Percentiles rank a stretch among this genome's conserved stretches.
Evolutionary conservation across 2,329 filamentous ascomycete species (phyloP).

Genomic region (Cordyceps tenuipes): DNA sequence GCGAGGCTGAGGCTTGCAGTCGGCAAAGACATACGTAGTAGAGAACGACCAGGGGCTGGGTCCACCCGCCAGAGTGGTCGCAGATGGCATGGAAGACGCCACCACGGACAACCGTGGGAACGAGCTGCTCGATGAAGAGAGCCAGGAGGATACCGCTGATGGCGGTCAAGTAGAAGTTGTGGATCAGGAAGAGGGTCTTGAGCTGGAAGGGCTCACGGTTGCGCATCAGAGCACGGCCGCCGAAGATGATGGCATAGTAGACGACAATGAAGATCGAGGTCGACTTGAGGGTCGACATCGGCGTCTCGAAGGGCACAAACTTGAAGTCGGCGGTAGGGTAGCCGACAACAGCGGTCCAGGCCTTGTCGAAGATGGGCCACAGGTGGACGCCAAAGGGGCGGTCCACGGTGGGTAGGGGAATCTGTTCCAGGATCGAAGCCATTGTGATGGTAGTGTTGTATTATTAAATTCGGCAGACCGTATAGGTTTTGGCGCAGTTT

Average conservation of each 20-base stretch:
- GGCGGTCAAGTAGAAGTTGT: slow-evolving; percentile 89
- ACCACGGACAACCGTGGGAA: slow-evolving; percentile 70
- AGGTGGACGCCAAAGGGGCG: slow-evolving; percentile 83
- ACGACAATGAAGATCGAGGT: slow-evolving; percentile 71
- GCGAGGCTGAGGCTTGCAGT: neutral
- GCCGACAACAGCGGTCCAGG: slow-evolving; percentile 66
- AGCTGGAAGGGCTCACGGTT: slow-evolving; percentile 78
- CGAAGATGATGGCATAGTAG: slow-evolving; percentile 93
- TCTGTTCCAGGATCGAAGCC: slow-evolving; percentile 43
- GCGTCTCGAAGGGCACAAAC: slow-evolving; percentile 73
- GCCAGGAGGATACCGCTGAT: slow-evolving; percentile 74
- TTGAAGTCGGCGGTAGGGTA: slow-evolving; percentile 80
- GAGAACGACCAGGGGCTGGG: slow-evolving; percentile 80
- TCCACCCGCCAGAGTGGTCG: slow-evolving; percentile 75
- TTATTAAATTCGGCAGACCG: slow-evolving; percentile 11
- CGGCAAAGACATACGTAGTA: slow-evolving; percentile 72
- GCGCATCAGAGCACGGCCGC: slow-evolving; percentile 87
- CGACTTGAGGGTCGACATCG: slow-evolving; percentile 82
- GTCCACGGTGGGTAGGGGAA: slow-evolving; percentile 73
- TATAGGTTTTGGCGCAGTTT: neutral
- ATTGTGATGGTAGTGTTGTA: slow-evolving; percentile 20
- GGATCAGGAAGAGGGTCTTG: slow-evolving; percentile 82
- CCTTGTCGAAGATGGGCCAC: slow-evolving; percentile 92
- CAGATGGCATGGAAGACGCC: slow-evolving; percentile 91
- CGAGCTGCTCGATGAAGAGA: slow-evolving; percentile 84